These are phyloP conservation scores for Neltuma alba DNA, from an alignment of 306 rosid genomes.

Conservation along the genomic window DNA sequence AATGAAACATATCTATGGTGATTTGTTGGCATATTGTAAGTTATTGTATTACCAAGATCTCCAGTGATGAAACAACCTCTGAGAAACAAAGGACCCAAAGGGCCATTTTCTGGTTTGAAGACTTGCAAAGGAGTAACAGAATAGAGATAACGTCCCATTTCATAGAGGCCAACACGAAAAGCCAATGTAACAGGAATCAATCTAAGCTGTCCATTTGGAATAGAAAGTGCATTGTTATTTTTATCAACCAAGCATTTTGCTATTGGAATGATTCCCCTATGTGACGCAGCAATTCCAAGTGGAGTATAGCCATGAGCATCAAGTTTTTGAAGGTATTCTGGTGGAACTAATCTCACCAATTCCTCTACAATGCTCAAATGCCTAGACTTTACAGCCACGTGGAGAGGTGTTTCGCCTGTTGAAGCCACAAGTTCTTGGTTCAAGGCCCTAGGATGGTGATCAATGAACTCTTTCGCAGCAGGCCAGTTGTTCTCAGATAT, in stretches of 20 bases:
- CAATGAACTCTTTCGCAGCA: not conserved
- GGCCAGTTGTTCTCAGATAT: not conserved
- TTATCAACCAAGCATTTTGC: not conserved
- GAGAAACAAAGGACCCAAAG: not conserved
- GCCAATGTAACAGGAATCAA: not conserved
- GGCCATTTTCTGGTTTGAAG: not conserved
- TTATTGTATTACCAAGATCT: not conserved
- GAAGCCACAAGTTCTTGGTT: not conserved
- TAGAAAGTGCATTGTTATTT: not conserved
- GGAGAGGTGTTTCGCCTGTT: not conserved
- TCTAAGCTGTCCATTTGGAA: not conserved
- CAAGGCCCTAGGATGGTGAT: not conserved
- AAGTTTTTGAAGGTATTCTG: not conserved
- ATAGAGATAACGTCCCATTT: constrained; percentile 1
- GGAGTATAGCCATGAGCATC: not conserved
- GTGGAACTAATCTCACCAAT: not conserved
- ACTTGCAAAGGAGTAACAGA: not conserved
- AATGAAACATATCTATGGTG: not conserved
- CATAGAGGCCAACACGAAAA: not conserved
- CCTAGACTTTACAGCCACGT: not conserved
- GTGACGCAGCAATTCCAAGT: not conserved
- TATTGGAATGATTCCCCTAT: not conserved
- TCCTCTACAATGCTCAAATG: not conserved
- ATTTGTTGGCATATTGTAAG: not conserved
- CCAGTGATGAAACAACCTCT: not conserved